A percentile compares a stretch with the other conserved stretches of the same genome.
Conservation (phyloP, 768 basidiomycete species). For the Calvatia gigantea region DNA sequence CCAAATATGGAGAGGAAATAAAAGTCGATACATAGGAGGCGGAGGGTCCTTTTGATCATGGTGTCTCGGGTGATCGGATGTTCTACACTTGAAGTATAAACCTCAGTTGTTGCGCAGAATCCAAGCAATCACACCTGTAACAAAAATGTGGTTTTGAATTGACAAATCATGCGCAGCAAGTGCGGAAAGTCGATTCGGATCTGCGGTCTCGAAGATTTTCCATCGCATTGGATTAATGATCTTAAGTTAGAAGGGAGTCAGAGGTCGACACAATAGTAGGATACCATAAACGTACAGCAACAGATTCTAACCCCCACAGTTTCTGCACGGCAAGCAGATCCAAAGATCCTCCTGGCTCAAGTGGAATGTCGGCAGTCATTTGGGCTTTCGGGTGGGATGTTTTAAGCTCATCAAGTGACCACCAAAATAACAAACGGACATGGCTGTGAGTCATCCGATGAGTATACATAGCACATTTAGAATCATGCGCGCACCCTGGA, state of each 20-base stretch:
- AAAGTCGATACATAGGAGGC: constrained; percentile 1
- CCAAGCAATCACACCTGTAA: constrained; percentile 1
- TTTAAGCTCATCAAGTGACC: constrained; percentile 1
- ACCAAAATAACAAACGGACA: constrained; percentile 9
- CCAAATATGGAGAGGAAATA: constrained; percentile 1
- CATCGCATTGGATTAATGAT: constrained; percentile 7
- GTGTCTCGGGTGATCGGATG: neutral
- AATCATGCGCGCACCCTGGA: neutral
- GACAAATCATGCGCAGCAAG: neutral
- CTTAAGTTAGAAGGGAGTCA: neutral
- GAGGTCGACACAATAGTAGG: neutral
- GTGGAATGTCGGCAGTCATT: constrained; percentile 1
- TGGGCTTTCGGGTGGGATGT: neutral
- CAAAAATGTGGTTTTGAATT: neutral
- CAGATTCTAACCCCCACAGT: constrained; percentile 4
- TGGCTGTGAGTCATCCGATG: neutral
- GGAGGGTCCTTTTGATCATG: neutral
- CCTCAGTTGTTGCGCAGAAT: too few species aligned
- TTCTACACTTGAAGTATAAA: neutral
- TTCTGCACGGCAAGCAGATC: neutral
- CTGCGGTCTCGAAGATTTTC: neutral
- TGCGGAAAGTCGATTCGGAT: constrained; percentile 4
- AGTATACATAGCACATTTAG: neutral
- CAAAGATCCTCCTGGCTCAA: constrained; percentile 8
- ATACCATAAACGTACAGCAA: neutral